Evolutionary conservation across 202 grass and related monocot genomes (phyloP).

Genomic region (Brachypodium distachyon): DNA sequence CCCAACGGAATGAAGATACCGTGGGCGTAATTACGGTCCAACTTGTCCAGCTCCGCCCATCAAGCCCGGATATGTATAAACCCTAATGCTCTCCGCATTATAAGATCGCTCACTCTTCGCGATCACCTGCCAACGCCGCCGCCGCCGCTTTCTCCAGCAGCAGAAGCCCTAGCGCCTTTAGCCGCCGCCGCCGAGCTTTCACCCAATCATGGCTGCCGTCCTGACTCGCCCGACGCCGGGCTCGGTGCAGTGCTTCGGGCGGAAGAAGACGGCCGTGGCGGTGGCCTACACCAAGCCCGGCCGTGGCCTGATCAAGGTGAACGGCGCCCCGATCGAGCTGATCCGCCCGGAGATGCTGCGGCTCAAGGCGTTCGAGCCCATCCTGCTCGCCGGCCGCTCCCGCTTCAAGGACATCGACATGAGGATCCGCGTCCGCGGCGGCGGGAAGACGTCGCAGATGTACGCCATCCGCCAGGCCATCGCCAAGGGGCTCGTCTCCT

Average conservation of each 20-base stretch:
- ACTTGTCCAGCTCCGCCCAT: not conserved
- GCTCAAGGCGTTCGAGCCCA: constrained; percentile 68
- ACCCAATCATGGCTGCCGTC: constrained; percentile 7
- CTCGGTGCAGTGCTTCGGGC: constrained; percentile 58
- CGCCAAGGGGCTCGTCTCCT: constrained; percentile 57
- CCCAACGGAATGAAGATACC: no score
- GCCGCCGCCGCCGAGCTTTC: not conserved
- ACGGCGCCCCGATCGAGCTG: constrained; percentile 61
- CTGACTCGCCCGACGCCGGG: constrained; percentile 17
- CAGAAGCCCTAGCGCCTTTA: not conserved
- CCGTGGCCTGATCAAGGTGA: constrained; percentile 66
- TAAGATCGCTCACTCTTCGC: not conserved
- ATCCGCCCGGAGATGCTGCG: constrained; percentile 51
- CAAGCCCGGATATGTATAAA: not conserved
- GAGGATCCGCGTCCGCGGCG: constrained; percentile 62
- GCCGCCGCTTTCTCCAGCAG: not conserved
- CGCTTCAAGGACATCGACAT: constrained; percentile 64
- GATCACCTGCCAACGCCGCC: not conserved
- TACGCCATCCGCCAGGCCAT: constrained; percentile 70
- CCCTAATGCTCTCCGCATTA: not conserved
- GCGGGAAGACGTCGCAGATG: constrained; percentile 71
- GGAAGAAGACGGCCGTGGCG: constrained; percentile 66
- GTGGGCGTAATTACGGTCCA: not conserved
- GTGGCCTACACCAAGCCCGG: constrained; percentile 61
- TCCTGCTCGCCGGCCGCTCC: constrained; percentile 47